Evolutionary conservation across 2,329 filamentous ascomycete species (phyloP).

Genomic region (Parastagonospora avenae): DNA sequence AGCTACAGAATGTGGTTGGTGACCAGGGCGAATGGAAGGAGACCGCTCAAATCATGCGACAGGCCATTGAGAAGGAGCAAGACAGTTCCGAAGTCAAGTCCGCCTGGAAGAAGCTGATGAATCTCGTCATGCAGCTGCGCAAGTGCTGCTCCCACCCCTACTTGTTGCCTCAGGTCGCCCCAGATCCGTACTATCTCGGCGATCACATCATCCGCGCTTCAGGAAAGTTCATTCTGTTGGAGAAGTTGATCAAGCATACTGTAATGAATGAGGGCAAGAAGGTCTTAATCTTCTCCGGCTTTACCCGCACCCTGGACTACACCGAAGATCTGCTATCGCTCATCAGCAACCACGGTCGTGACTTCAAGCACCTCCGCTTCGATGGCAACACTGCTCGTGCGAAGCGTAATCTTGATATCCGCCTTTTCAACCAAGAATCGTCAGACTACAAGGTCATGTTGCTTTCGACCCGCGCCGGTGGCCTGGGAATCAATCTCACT

Average conservation of each 20-base stretch:
- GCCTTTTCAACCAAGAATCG: slow-evolving; percentile 56
- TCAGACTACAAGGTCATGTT: slow-evolving; percentile 60
- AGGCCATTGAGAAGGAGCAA: slow-evolving; percentile 67
- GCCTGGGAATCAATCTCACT: slow-evolving; percentile 61
- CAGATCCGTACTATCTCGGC: slow-evolving; percentile 53
- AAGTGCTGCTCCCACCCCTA: slow-evolving; percentile 64
- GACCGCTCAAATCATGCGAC: slow-evolving; percentile 94
- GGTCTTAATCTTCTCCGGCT: slow-evolving; percentile 63
- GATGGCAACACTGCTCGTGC: slow-evolving; percentile 58
- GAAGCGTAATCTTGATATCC: slow-evolving; percentile 57
- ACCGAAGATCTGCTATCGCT: slow-evolving; percentile 58
- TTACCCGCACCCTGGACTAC: slow-evolving; percentile 57
- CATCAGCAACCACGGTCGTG: slow-evolving; percentile 47
- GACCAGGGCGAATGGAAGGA: slow-evolving; percentile 55
- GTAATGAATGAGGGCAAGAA: slow-evolving; percentile 59
- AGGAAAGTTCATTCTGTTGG: slow-evolving; percentile 61
- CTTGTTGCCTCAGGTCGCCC: slow-evolving; percentile 53
- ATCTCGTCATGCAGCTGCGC: slow-evolving; percentile 61
- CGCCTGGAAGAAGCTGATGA: slow-evolving; percentile 58
- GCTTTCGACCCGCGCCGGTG: slow-evolving; percentile 61
- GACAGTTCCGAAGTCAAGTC: slow-evolving; percentile 35
- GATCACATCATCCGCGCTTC: slow-evolving; percentile 58
- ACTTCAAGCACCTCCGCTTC: slow-evolving; percentile 55
- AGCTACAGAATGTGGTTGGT: slow-evolving; percentile 18
- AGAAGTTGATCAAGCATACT: slow-evolving; percentile 57